Evolutionary conservation across 2,329 filamentous ascomycete genomes (phyloP), one percentile per base, ranked within the genome.

Genomic region (Claviceps arundinis): DNA sequence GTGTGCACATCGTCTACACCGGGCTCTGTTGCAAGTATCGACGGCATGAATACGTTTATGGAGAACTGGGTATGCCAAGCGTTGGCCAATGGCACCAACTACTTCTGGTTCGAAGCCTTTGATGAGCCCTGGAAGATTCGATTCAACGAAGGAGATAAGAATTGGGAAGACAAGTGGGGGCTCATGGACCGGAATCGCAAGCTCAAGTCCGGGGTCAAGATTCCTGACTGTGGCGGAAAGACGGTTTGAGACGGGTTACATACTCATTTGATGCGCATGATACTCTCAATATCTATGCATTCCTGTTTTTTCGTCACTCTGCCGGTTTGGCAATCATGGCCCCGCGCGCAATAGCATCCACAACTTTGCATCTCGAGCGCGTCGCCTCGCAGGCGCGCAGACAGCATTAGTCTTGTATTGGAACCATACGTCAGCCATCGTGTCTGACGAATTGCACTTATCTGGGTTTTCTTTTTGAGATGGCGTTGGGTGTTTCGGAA

Each of bases 21-120:
- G 16, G 87, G 85, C 0, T 79, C 85, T 2, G 83, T 95, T 2
- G 91, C 90, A 0, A 85, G 88, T 22, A 75, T 96, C 45, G 71
- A 80, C 17, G 81, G 89, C 64, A 74, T 96, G 72, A 97, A 97
- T 64, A 74, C 73, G n/a, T 89, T 96, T 61, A 84, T 97, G 80
- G 73, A 81, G 1, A 80, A 81, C 57, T 97, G 87, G 84, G 82
- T 97, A 0, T 97, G 91, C 66, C 75, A 81, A 50, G 82, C 86
- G 11, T 69, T 96, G 56, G 72, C 72, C 24, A 95, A 95, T 61
- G 85, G 84, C 46, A 96, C 89, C 1, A 82, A 94, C 58, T 97
- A 95, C 66, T 96, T 96, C 64, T 97, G 91, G 91, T 96, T 97
- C 65, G 87, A 90, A 64, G 89, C 89, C 9, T 97, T 96, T 65